A percentile compares a stretch with the other conserved stretches of the same genome.
These are phyloP conservation scores for Coix lacrymajobi DNA, from an alignment of 176 grass and related monocot genomes.

Conservation along the genomic window DNA sequence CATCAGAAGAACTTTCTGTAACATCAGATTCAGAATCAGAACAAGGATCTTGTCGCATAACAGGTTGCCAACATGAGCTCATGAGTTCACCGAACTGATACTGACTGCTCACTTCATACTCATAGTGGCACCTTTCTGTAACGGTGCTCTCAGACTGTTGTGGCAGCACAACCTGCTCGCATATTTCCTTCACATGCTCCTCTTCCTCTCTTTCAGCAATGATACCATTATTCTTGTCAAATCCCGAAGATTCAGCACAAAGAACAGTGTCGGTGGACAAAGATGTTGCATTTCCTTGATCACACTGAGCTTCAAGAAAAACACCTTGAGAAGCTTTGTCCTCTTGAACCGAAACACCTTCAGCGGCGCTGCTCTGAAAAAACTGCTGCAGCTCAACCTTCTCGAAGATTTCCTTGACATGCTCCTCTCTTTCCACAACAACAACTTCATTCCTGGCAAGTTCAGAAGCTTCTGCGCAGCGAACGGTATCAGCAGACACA, in stretches of 20 bases:
- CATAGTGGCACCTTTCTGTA: neutral
- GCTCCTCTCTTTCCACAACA: conserved; percentile 21
- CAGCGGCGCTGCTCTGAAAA: neutral
- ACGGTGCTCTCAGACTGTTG: neutral
- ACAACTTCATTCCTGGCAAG: neutral
- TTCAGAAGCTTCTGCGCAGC: conserved; percentile 1
- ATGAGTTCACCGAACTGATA: conserved; percentile 51
- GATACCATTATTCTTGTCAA: neutral
- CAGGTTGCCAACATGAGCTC: conserved; percentile 53
- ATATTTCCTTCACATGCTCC: neutral
- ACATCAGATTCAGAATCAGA: conserved; percentile 47
- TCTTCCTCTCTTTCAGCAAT: conserved; percentile 22
- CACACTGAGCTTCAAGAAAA: neutral
- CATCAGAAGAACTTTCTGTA: conserved; percentile 51
- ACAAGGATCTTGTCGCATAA: conserved; percentile 26
- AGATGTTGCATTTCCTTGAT: neutral
- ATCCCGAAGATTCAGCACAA: neutral
- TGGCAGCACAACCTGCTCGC: neutral
- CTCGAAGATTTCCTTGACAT: neutral
- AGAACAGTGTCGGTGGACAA: neutral
- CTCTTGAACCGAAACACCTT: neutral
- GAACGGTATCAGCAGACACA: neutral
- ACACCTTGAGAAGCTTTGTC: neutral
- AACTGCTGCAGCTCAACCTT: neutral
- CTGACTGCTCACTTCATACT: neutral